Evolutionary conservation across 371 early-diverging fungal species (phyloP).

Genomic region (Dichotomocladium elegans): DNA sequence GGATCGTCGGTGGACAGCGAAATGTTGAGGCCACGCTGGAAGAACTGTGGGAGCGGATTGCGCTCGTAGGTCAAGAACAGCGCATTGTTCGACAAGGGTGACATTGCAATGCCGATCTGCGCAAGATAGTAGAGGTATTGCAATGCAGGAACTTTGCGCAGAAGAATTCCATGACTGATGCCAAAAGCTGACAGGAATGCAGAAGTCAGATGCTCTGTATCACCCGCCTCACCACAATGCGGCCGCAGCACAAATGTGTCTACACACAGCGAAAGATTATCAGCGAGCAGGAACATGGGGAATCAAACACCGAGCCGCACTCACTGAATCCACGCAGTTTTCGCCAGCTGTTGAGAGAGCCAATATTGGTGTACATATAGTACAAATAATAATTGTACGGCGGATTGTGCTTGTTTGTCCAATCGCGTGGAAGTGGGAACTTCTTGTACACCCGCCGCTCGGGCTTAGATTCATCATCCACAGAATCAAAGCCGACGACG

Average conservation of each 20-base stretch:
- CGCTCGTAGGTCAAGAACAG: slow-evolving; percentile 95
- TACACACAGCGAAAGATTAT: too few species aligned
- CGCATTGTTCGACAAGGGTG: slow-evolving; percentile 97
- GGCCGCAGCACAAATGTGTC: slow-evolving; percentile 94
- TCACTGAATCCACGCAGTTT: slow-evolving; percentile 74
- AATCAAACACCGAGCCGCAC: too few species aligned
- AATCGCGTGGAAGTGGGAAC: slow-evolving; percentile 82
- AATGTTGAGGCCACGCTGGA: slow-evolving; percentile 95
- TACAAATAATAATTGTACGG: slow-evolving; percentile 98
- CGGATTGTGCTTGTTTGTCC: slow-evolving; percentile 82
- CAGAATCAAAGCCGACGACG: slow-evolving; percentile 95
- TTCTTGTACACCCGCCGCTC: slow-evolving; percentile 83
- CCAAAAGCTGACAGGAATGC: slow-evolving; percentile 90
- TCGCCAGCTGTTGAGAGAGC: slow-evolving; percentile 85
- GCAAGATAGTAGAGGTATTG: slow-evolving; percentile 96
- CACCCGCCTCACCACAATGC: slow-evolving; percentile 98
- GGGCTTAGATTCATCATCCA: slow-evolving; percentile 96
- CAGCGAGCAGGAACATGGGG: too few species aligned
- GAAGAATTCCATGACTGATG: slow-evolving; percentile 95
- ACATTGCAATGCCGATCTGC: slow-evolving; percentile 98
- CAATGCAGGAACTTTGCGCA: slow-evolving; percentile 95
- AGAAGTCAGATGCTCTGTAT: slow-evolving; percentile 93
- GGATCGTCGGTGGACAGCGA: slow-evolving; percentile 98
- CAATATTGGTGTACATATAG: slow-evolving; percentile 92
- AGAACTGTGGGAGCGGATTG: slow-evolving; percentile 93